Evolutionary conservation across 345 rosid genomes (phyloP), one percentile per base, ranked within the genome.

Genomic region (Raphanus raphanistrum): DNA sequence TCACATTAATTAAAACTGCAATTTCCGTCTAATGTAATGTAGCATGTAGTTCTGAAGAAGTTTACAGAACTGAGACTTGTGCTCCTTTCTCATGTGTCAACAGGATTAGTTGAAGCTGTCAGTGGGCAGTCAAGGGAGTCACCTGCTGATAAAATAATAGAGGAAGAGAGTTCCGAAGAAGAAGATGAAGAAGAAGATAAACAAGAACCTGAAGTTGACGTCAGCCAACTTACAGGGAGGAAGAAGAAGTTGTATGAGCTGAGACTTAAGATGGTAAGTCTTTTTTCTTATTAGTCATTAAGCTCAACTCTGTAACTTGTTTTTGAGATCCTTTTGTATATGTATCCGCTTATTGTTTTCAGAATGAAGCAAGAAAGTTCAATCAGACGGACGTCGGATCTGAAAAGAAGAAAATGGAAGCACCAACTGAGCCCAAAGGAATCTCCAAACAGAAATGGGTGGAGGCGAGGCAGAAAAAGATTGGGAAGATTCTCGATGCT

Each of bases 401-500:
- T 79, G 98, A 92, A 75, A 95, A 89, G 89, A 92, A 92, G 85
- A 91, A 82, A 81, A 88, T 89, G 96, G 98, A 95, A 85, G 88
- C 89, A 71, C 94, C 91, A 27, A 59, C 83, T 8, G 96, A 92
- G 83, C 82, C 96, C 2, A 90, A 97, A 79, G 98, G 97, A 8
- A 81, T 92, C 75, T 91, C 99, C 21, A 95, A 95, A 77, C 91
- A 95, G 72, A 92, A 95, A 81, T 95, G 99, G 99, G 83, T 91
- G 1, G 99, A 90, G 54, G 92, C 85, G 73, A 90, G 93, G 84
- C 91, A 88, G 88, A 91, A 85, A 67, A 95, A 92, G 76, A 90
- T 92, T 21, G 99, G 99, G 31, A 92, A 91, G 75, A 84, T 95
- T 78, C 83, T 91, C 12, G 96, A 92, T 84, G 94, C 98, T 62